Evolutionary conservation across 164 flowering plant genomes (phyloP).

Genomic region (Echeveria elegans): DNA sequence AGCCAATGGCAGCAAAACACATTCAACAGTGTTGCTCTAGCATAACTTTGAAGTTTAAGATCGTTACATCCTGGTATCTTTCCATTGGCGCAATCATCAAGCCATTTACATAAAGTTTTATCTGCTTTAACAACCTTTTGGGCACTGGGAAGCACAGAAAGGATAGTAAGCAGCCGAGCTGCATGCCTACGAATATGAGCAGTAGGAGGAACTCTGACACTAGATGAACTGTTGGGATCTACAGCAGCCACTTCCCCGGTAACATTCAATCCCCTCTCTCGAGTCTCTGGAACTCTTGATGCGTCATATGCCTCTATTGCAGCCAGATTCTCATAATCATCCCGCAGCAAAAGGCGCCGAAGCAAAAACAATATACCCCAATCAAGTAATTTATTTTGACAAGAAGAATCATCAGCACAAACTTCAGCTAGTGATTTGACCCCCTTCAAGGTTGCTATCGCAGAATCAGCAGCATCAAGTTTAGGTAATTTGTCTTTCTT

Average conservation of each 20-base stretch:
- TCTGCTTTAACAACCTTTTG: slow-evolving; percentile 51
- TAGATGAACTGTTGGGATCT: slow-evolving; percentile 45
- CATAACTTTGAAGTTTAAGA: slow-evolving; percentile 81
- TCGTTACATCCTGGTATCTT: slow-evolving; percentile 80
- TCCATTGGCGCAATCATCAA: slow-evolving; percentile 92
- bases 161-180: slow-evolving; percentile 65
- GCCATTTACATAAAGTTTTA: slow-evolving; percentile 79
- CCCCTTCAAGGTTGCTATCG: slow-evolving; percentile 80
- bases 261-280: slow-evolving; percentile 30
- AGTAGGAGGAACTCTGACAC: slow-evolving; percentile 75
- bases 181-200: slow-evolving; percentile 95
- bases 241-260: slow-evolving; percentile 30
- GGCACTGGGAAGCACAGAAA: slow-evolving; percentile 76
- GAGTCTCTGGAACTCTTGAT: slow-evolving; percentile 55
- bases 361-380: slow-evolving; percentile 74
- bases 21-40: slow-evolving; percentile 73
- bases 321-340: slow-evolving; percentile 93
- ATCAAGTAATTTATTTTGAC: slow-evolving; percentile 52
- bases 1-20: slow-evolving; percentile 39
- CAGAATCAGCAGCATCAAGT: slow-evolving; percentile 80
- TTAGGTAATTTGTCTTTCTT: slow-evolving; percentile 54
- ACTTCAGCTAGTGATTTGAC: slow-evolving; percentile 74
- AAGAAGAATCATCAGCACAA: slow-evolving; percentile 53
- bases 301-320: slow-evolving; percentile 96
- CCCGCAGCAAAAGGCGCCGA: slow-evolving; percentile 62